Base-by-base conservation (phyloP, 1,139 yeast species). In the Kazachstania sp. region DNA sequence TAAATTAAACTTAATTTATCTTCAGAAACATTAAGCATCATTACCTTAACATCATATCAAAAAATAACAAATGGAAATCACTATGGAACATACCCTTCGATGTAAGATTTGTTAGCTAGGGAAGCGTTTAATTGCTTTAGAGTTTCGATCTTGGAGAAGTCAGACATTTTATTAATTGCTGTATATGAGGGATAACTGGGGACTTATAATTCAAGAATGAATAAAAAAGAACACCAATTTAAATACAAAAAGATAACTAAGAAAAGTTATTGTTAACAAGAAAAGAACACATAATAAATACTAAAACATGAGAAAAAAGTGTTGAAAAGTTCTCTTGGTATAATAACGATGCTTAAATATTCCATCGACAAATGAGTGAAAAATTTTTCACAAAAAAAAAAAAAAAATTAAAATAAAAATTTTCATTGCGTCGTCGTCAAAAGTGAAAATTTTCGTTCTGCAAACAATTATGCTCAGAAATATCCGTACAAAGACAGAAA, bases 51-150 rank as follows among this genome's bases (percentile, higher is more conserved):
- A 31, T n/a, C 18, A 34, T n/a, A n/a, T 34, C 16, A 34, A n/a
- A n/a, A n/a, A n/a, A 18, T 6, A 34, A 43, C 36, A 42, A 18
- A 35, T 32, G 6, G 36, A 6, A 15, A n/a, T 32, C 15, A 32
- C 15, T 9, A 15, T 32, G 15, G 37, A 46, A 77, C 95, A 71
- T 83, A 86, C 95, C 96, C 95, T 70, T 86, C 92, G 65, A 88
- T 69, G 85, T 87, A 88, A 59, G 95, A 84, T 79, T 87, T 86
- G 74, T 85, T 90, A 72, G 83, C 86, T 73, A 90, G 82, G 79
- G 78, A 82, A 64, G 78, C 77, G 86, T 88, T 83, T 71, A 90
- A 85, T 70, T 87, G 76, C 72, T 84, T 75, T 69, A 90, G 73
- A 69, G 97, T 77, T 73, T 82, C 88, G 65, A 79, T 76, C 72